phyloP scores from a whole-genome alignment of 2,329 filamentous ascomycete species.

The Nothopassalora personata region DNA sequence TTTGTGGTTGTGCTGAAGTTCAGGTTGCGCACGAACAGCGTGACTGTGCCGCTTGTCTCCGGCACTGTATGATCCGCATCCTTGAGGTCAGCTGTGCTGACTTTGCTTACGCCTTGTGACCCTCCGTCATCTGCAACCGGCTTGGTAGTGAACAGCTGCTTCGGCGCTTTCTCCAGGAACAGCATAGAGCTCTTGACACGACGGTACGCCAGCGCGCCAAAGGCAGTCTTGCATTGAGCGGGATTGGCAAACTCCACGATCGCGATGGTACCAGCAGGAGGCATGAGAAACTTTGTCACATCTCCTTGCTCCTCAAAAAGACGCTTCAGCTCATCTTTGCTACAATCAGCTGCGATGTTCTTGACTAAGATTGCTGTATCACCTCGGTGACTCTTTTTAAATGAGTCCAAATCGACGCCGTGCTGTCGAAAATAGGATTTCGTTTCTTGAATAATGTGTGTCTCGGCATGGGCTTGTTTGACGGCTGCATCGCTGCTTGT shows the following conservation, averaged over 20 bases:
- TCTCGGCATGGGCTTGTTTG: constrained; percentile 95
- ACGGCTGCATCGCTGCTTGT: constrained; percentile 90
- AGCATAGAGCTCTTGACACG: constrained; percentile 86
- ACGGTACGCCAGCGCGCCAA: constrained; percentile 78
- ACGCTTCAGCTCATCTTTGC: constrained; percentile 68
- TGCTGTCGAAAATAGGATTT: constrained; percentile 85
- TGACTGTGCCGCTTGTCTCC: constrained; percentile 57
- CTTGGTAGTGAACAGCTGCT: constrained; percentile 60
- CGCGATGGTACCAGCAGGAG: constrained; percentile 85
- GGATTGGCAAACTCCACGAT: constrained; percentile 82
- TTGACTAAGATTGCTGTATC: constrained; percentile 88
- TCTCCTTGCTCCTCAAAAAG: constrained; percentile 83
- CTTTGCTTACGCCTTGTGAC: constrained; percentile 46
- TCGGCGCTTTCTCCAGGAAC: constrained; percentile 90
- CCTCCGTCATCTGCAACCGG: constrained; percentile 20
- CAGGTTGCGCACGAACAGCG: constrained; percentile 87
- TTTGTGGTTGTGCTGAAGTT: constrained; percentile 83
- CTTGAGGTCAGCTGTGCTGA: constrained; percentile 64
- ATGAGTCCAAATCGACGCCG: constrained; percentile 86
- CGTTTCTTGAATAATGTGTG: constrained; percentile 90
- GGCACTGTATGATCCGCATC: constrained; percentile 49
- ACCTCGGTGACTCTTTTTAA: constrained; percentile 77
- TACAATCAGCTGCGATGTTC: constrained; percentile 84
- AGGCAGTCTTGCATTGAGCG: constrained; percentile 75
- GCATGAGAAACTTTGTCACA: constrained; percentile 79